Base-by-base conservation (phyloP, 768 basidiomycete genomes). In the Inosperma sp. region DNA sequence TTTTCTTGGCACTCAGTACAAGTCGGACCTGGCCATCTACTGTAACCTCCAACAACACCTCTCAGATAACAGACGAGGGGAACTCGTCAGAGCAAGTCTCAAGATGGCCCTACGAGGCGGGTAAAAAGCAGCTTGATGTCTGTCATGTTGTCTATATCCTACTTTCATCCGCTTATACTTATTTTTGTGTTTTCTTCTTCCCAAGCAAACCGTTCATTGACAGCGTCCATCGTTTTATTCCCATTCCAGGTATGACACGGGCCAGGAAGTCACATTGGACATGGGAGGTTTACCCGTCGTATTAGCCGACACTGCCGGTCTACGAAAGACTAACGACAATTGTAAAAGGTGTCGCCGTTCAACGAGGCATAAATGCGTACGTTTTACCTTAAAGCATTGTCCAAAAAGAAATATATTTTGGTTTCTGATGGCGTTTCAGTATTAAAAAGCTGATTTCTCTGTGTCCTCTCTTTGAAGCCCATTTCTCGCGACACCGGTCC, bases 141-240 rank as follows among this genome's bases (percentile, higher is more conserved):
- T n/a, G n/a, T n/a, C n/a, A n/a, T n/a, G n/a, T n/a, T n/a, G n/a
- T n/a, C n/a, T n/a, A n/a, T n/a, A n/a, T n/a, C n/a, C n/a, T n/a
- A n/a, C n/a, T n/a, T n/a, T n/a, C n/a, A n/a, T n/a, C 34, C 31
- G 49, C 47, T 43, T 41, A 17, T 31, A 25, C 26, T 40, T 36
- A 27, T 9, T 19, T 7, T 16, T 23, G 30, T 29, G 19, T 29
- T 36, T 25, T 12, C 51, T 4, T 44, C 23, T 29, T 37, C 40
- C 22, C 14, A 47, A 93, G 92, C 88, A 4, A 86, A 87, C 55
- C 76, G 92, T 12, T 88, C 91, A n/a, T n/a, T n/a, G n/a, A n/a
- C n/a, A 53, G 92, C 89, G 1, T 89, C 93, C 0, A 94, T 96
- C 48, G 90, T 93, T n/a, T n/a, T 12, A 93, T 93, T 0, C 76